Percentiles rank a stretch among this genome's conserved stretches.
Conservation (phyloP, 2,329 filamentous ascomycete genomes). For the Cercospora canescens region DNA sequence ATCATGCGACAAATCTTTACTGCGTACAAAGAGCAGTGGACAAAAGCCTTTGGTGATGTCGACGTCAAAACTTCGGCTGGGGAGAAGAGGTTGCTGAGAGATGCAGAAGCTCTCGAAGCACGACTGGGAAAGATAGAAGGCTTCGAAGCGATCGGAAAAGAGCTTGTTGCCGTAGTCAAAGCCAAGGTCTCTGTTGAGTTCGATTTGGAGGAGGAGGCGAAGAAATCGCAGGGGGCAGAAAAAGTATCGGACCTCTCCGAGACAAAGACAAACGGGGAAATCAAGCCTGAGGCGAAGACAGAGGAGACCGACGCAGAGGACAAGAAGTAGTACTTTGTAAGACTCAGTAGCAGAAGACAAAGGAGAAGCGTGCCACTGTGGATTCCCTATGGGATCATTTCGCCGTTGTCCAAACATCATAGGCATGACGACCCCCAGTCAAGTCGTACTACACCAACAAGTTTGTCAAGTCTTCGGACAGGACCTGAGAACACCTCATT, state of each 20-base stretch:
- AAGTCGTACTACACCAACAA: no score
- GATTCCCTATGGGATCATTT: conserved; percentile 2
- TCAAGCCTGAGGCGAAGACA: neutral
- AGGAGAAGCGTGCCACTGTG: neutral
- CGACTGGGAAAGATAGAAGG: conserved; percentile 77
- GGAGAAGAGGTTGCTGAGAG: conserved; percentile 75
- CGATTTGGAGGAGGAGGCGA: conserved; percentile 11
- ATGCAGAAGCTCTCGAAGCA: conserved; percentile 70
- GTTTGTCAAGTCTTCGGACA: no score
- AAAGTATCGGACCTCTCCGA: neutral
- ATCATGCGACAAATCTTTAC: conserved; percentile 86
- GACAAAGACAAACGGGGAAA: neutral
- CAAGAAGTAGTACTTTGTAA: neutral
- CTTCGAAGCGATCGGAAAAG: conserved; percentile 63
- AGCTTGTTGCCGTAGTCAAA: conserved; percentile 39
- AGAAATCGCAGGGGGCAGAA: conserved; percentile 1
- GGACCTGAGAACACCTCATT: no score
- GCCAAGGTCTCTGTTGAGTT: conserved; percentile 49
- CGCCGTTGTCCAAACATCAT: no score
- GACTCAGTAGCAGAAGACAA: neutral
- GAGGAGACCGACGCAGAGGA: neutral
- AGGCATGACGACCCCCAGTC: no score
- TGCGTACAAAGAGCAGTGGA: conserved; percentile 78
- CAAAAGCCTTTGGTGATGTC: conserved; percentile 66
- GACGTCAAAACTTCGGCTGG: conserved; percentile 66